Evolutionary conservation across 768 basidiomycete species (phyloP), one percentile per base, ranked within the genome.

Genomic region (Collybia nuda): DNA sequence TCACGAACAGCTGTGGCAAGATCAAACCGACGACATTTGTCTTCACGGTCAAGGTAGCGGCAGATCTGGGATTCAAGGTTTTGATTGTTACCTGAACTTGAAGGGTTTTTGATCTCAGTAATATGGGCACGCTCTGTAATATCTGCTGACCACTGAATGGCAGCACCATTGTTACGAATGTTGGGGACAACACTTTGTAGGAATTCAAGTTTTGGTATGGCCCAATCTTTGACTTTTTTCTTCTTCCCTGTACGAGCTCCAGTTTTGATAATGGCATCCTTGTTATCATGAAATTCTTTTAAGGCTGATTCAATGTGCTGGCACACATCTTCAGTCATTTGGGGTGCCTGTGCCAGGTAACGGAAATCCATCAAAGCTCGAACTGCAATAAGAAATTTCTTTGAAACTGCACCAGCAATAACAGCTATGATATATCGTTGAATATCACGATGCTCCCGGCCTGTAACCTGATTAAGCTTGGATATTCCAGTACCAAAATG

Each of bases 401-500:
- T 24, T 8, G 53, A 29, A 40, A 55, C 47, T 7, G 56, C 49
- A 9, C 47, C 56, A 9, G 56, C 56, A 29, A 49, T 49, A 19
- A 49, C 21, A 14, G 48, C 23, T 8, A 49, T 21, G n/a, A 49
- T n/a, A n/a, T n/a, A n/a, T n/a, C n/a, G n/a, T n/a, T n/a, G n/a
- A n/a, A n/a, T n/a, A n/a, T n/a, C n/a, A 22, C 54, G 47, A 44
- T 63, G 62, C 19, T 60, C 62, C 7, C 62, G 32, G 2, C 63
- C 65, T 0, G 56, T 60, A 5, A 58, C 44, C 40, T 67, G 63
- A 39, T 66, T 67, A 8, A 62, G 44, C 12, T 51, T 37, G 1
- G 60, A 59, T 32, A 69, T 56, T 0, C 68, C 66, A n/a, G 57
- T 51, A 2, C 47, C 50, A 46, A 66, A 68, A 35, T 68, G 66